Conservation (phyloP, 139 green algal genomes). For the Zygnema cylindricum region DNA sequence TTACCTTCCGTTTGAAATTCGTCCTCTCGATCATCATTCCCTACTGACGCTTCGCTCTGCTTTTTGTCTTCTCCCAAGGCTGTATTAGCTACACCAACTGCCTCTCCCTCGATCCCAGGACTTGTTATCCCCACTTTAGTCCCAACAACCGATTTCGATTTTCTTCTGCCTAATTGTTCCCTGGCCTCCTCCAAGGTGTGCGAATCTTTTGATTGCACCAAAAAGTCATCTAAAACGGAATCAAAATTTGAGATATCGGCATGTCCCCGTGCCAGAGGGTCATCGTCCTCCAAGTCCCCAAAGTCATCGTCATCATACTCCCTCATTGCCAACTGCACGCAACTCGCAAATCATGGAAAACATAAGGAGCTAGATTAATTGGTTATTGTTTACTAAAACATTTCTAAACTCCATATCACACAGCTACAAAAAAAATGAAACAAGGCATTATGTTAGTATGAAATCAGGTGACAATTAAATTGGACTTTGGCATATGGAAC, state of each 20-base stretch:
- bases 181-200: not conserved
- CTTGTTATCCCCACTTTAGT: no score
- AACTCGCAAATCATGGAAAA: no score
- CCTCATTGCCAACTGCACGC: slow-evolving; percentile 46
- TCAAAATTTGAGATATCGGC: slow-evolving; percentile 69
- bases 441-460: no score
- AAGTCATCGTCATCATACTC: slow-evolving; percentile 82
- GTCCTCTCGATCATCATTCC: not conserved
- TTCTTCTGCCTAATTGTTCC: not conserved
- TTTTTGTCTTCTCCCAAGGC: not conserved
- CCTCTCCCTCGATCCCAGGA: slow-evolving; percentile 22
- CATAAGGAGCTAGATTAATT: no score
- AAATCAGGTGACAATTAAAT: no score
- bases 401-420: no score
- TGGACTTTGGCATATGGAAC: no score
- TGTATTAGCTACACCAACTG: not conserved
- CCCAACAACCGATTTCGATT: not conserved
- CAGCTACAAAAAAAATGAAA: no score
- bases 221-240: slow-evolving; percentile 80
- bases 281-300: slow-evolving; percentile 73
- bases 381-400: no score
- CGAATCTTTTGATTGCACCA: slow-evolving; percentile 49
- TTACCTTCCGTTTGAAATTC: slow-evolving; percentile 1
- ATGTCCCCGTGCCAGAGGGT: slow-evolving; percentile 18
- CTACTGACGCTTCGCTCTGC: not conserved